phyloP scores from a whole-genome alignment of 2,329 filamentous ascomycete species.

The Pestalotiopsis sp. region DNA sequence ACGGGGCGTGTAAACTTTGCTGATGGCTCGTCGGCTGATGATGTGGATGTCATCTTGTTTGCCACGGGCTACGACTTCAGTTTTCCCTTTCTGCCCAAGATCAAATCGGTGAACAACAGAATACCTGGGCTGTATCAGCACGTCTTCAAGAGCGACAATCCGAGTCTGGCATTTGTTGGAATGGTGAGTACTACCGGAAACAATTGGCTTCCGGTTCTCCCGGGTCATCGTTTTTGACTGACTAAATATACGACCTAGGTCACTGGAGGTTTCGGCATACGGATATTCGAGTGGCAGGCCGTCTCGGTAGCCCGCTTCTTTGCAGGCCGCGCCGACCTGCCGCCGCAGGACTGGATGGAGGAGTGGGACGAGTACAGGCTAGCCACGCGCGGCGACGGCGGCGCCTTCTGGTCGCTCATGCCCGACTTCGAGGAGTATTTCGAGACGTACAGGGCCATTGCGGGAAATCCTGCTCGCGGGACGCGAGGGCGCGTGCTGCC shows the following conservation, averaged over 20 bases:
- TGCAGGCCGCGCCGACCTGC: conserved; percentile 54
- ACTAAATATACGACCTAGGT: conserved; percentile 63
- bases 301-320: conserved; percentile 62
- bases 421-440: conserved; percentile 70
- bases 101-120: conserved; percentile 56
- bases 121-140: conserved; percentile 61
- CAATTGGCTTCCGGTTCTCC: background rate
- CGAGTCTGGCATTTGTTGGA: conserved; percentile 59
- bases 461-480: conserved; percentile 34
- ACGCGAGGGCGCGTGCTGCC: conserved; percentile 11
- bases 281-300: conserved; percentile 65
- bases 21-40: conserved; percentile 52
- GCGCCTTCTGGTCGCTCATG: conserved; percentile 57
- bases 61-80: conserved; percentile 70
- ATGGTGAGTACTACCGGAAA: conserved; percentile 48
- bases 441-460: conserved; percentile 52
- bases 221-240: no score
- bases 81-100: conserved; percentile 59
- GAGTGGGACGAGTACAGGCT: conserved; percentile 62
- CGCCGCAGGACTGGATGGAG: conserved; percentile 48
- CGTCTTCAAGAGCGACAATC: conserved; percentile 56
- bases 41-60: conserved; percentile 66
- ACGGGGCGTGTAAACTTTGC: conserved; percentile 54
- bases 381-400: conserved; percentile 54
- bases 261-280: background rate